Evolutionary conservation across 83 land plant species (phyloP).

Genomic region (Diphasiastrum complanatum): DNA sequence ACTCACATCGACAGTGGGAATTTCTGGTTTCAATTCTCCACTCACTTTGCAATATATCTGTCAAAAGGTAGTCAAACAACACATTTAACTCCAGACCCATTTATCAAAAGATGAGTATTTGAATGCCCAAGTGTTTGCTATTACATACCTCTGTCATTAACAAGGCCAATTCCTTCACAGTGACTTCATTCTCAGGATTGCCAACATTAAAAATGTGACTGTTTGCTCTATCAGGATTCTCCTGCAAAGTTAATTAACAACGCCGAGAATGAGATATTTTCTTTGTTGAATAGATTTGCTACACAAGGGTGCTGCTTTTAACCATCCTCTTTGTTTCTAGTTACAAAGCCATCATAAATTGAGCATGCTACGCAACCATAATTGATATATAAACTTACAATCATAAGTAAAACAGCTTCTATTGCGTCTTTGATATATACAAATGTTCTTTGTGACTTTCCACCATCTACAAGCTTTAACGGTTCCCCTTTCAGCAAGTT

Average conservation of each 20-base stretch:
- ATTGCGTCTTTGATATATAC: conserved; percentile 95
- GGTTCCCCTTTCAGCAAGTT: conserved; percentile 78
- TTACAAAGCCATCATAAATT: not conserved
- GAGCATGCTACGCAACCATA: not conserved
- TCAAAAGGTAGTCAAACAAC: conserved; percentile 2
- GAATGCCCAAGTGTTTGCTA: too few species aligned
- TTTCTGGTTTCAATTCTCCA: conserved; percentile 46
- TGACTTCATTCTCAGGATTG: conserved; percentile 85
- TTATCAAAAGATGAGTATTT: not conserved
- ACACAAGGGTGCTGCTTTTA: not conserved
- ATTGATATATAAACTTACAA: conserved; percentile 44
- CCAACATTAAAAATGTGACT: conserved; percentile 92
- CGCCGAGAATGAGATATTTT: not conserved
- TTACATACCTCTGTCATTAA: conserved; percentile 81
- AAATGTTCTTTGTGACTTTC: conserved; percentile 88
- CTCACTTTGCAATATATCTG: conserved; percentile 78
- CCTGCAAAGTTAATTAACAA: conserved; percentile 31
- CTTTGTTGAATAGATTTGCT: not conserved
- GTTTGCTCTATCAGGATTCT: conserved; percentile 77
- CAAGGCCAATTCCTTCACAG: conserved; percentile 77
- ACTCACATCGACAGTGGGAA: conserved; percentile 71
- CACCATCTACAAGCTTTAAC: conserved; percentile 95
- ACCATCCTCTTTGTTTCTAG: not conserved
- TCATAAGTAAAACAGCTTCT: conserved; percentile 83
- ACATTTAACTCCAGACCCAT: not conserved